Base-by-base conservation (phyloP, 2,329 filamentous ascomycete genomes). In the Talaromyces sp. region DNA sequence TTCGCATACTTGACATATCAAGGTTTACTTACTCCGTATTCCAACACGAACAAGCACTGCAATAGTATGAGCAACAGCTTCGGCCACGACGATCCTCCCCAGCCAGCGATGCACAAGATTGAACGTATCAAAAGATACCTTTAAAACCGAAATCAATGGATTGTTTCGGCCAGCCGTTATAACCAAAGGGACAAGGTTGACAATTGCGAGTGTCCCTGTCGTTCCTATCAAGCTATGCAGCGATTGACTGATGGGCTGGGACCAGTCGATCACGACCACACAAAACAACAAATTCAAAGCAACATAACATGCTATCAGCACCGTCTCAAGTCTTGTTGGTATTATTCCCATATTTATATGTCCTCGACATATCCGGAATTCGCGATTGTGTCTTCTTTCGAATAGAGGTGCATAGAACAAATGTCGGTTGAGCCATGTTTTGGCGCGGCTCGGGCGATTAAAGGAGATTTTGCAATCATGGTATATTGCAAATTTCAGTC, bases 81-180 rank as follows among this genome's bases (percentile, higher is more conserved):
- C 88, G 3, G 88, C 63, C 31, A 90, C 84, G 51, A 89, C 84
- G 54, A 91, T 85, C 47, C 91, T 85, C 34, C 89, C 91, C 69
- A 90, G 85, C 89, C 90, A 93, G 70, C 91, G 86, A 77, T 93
- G 91, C 65, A 93, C 80, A 7, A 93, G 68, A 65, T 78, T 80
- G 70, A 76, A 80, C 0, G 71, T 75, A 65, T 78, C 75, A 66
- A 76, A 79, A 11, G 73, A 73, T 38, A 79, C 70, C 51, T 72
- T 69, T 17, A 78, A 68, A 29, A 77, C 49, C n/a, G 63, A 67
- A 58, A 79, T 79, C 56, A 79, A 68, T 3, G 76, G 75, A 63
- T 78, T 80, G 64, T 79, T 78, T 40, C 77, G 71, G 1, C 74
- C 75, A 61, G 74, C 74, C 63, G 78, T 72, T 53, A 79, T 67